Base-by-base conservation (phyloP, 352 stramenopile genomes). In the Pythium vanterpoolii region DNA sequence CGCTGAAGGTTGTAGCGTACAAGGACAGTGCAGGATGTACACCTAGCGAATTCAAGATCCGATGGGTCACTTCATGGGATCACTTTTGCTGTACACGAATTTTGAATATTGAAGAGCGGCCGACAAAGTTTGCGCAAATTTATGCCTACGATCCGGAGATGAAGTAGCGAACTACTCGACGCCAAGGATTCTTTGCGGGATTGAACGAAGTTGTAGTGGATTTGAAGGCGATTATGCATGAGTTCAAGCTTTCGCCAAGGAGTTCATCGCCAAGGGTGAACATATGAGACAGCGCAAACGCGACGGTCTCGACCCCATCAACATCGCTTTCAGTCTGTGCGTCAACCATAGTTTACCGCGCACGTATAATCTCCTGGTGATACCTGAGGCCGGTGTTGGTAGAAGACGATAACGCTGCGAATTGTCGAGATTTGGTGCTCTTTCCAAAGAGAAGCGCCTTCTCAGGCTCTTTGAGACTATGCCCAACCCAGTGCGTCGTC, bases 181-280 rank as follows among this genome's bases (percentile, higher is more conserved):
- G 58, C 9, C 33, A 19, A 10, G 39, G 26, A 0, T 56, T 60
- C 33, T 49, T 60, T 26, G 27, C 49, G 3, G 10, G 53, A 31
- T 33, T 60, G n/a, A n/a, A n/a, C 30, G 49, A 66, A 23, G 26
- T n/a, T 16, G 21, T n/a, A 7, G 42, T 60, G 40, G 16, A 53
- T 1, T 42, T 66, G 14, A 16, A 66, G 19, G 30, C 52, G 14
- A 31, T 16, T 16, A 1, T 59, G 16, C 11, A 52, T 6, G 5
- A 42, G 31, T 47, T 1, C 1, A 66, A 66, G 26, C 48, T 49
- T 66, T 50, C 33, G 58, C 40, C 0, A 19, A 1, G 3, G 28
- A 66, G 49, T 66, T 66, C 49, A 54, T 66, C 27, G 18, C 42
- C 11, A 33, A 57, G 34, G 43, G 50, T 23, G 56, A 64, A n/a